Evolutionary conservation across 805 yeast genomes (phyloP).

Genomic region (Kodamaea jinghongensis): DNA sequence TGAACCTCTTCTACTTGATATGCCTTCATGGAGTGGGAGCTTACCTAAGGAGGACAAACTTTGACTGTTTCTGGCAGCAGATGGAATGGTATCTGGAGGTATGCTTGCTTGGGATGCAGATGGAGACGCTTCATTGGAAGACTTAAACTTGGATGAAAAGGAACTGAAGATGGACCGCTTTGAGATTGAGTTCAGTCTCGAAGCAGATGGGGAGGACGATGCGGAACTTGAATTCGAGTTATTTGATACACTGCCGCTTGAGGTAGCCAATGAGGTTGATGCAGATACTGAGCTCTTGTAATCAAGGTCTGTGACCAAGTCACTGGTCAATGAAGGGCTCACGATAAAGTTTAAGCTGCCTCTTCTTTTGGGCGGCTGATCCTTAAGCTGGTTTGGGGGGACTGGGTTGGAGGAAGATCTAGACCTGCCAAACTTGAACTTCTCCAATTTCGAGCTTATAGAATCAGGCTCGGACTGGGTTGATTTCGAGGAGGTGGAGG

Average conservation of each 20-base stretch:
- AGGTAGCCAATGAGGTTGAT: not conserved
- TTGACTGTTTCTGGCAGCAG: not conserved
- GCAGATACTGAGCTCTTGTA: not conserved
- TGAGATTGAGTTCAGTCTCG: slow-evolving; percentile 17
- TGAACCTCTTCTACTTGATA: slow-evolving; percentile 1
- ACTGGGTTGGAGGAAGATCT: slow-evolving; percentile 22
- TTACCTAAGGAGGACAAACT: slow-evolving; percentile 1
- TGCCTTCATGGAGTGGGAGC: slow-evolving; percentile 3
- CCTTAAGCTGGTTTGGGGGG: slow-evolving; percentile 8
- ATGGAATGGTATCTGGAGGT: slow-evolving; percentile 1
- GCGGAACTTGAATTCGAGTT: not conserved
- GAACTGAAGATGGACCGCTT: slow-evolving; percentile 36
- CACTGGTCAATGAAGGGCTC: slow-evolving; percentile 6
- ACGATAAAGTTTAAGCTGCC: slow-evolving; percentile 5
- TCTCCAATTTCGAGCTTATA: slow-evolving; percentile 18
- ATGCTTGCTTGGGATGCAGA: not conserved
- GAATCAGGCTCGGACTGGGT: slow-evolving; percentile 10
- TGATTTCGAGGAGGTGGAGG: slow-evolving; percentile 1
- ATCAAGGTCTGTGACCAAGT: slow-evolving; percentile 2
- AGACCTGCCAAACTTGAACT: slow-evolving; percentile 25
- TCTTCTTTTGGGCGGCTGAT: slow-evolving; percentile 1
- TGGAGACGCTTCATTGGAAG: not conserved
- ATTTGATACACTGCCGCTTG: not conserved
- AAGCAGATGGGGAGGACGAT: slow-evolving; percentile 14
- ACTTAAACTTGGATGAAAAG: slow-evolving; percentile 39